These are phyloP conservation scores for Didymosphaeria variabile DNA, from an alignment of 2,329 filamentous ascomycete species.

Conservation along the genomic window DNA sequence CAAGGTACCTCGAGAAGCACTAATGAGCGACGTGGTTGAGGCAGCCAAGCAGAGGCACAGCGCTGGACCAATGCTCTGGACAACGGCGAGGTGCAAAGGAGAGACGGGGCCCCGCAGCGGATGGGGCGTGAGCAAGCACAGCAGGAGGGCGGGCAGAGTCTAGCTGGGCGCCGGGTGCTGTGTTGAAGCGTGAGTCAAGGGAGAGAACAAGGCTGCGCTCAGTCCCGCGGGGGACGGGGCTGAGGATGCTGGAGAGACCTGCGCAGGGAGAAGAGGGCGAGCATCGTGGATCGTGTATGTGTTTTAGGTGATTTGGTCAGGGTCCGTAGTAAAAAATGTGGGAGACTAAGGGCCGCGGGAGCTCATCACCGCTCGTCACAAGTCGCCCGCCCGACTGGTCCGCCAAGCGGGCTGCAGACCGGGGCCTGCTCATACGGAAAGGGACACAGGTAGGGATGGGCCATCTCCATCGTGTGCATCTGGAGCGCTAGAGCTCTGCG, in stretches of 20 bases:
- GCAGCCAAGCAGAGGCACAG: constrained; percentile 24
- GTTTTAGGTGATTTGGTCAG: constrained; percentile 46
- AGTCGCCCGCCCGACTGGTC: constrained; percentile 21
- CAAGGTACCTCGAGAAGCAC: constrained; percentile 22
- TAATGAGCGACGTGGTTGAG: constrained; percentile 15
- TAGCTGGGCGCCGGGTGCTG: not conserved
- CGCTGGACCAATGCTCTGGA: constrained; percentile 21
- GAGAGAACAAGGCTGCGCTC: constrained; percentile 44
- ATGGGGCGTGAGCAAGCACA: constrained; percentile 15
- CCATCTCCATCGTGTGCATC: not conserved
- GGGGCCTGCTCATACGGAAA: constrained; percentile 2
- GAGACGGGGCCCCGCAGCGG: constrained; percentile 1
- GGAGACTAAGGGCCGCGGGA: constrained; percentile 26
- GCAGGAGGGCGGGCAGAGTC: constrained; percentile 10
- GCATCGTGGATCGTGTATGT: constrained; percentile 50
- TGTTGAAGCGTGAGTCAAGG: constrained; percentile 12
- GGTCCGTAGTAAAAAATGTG: constrained; percentile 41
- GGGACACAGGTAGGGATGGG: not conserved
- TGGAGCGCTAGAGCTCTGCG: constrained; percentile 13
- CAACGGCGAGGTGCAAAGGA: constrained; percentile 2
- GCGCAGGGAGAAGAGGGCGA: constrained; percentile 49
- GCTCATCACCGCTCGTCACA: constrained; percentile 24
- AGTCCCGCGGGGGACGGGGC: constrained; percentile 61
- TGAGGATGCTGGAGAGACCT: constrained; percentile 57
- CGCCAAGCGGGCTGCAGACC: constrained; percentile 14